A percentile compares a stretch with the other conserved stretches of the same genome.
These are phyloP conservation scores for Yamadazyma sp. DNA, from an alignment of 805 yeast species.

Conservation along the genomic window DNA sequence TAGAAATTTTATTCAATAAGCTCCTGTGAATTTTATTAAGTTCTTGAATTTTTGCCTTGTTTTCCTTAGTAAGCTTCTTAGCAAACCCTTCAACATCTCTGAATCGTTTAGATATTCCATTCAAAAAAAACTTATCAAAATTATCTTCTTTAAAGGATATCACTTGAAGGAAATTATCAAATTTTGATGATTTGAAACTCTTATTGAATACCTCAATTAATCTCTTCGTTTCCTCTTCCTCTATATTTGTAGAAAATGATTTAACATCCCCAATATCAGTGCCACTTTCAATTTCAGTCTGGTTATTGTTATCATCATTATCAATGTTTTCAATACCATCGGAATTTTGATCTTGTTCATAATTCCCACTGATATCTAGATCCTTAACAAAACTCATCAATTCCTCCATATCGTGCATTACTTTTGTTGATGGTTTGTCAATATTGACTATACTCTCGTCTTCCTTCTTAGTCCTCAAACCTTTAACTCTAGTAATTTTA, in stretches of 20 bases:
- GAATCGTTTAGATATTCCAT: slow-evolving; percentile 66
- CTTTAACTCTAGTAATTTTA: slow-evolving; percentile 74
- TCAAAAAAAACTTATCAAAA: slow-evolving; percentile 29
- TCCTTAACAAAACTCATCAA: slow-evolving; percentile 48
- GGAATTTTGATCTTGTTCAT: background rate
- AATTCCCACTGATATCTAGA: slow-evolving; percentile 8
- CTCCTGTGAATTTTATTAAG: slow-evolving; percentile 33
- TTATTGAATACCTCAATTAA: slow-evolving; percentile 15
- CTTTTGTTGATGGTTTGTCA: slow-evolving; percentile 36
- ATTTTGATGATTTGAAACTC: slow-evolving; percentile 12
- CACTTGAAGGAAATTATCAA: slow-evolving; percentile 6
- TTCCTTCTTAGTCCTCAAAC: slow-evolving; percentile 51
- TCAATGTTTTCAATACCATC: slow-evolving; percentile 8
- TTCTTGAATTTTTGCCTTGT: slow-evolving; percentile 49
- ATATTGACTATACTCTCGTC: slow-evolving; percentile 23
- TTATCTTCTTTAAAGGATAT: slow-evolving; percentile 24
- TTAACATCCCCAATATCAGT: slow-evolving; percentile 5
- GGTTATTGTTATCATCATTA: background rate
- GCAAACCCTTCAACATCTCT: slow-evolving; percentile 89
- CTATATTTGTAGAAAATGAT: slow-evolving; percentile 10
- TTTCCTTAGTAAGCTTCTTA: slow-evolving; percentile 75
- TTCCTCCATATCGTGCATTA: slow-evolving; percentile 37
- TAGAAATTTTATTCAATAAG: slow-evolving; percentile 54
- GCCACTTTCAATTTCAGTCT: background rate
- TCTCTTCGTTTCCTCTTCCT: slow-evolving; percentile 9